These are phyloP conservation scores for Lyophyllum semitale DNA, from an alignment of 768 basidiomycete genomes.

Conservation along the genomic window DNA sequence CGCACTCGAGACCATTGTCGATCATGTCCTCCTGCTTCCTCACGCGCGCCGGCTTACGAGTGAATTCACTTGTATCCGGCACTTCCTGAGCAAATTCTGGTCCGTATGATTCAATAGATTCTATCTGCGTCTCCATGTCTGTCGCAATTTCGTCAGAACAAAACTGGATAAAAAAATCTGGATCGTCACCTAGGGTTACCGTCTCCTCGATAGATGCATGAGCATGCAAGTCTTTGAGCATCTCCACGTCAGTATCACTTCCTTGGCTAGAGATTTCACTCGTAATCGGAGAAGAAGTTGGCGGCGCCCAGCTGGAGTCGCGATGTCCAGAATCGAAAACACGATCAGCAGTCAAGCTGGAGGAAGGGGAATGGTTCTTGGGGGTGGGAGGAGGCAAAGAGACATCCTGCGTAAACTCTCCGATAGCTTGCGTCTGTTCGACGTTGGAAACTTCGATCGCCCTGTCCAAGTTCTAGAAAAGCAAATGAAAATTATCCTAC, in stretches of 20 bases:
- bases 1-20: conserved; percentile 58
- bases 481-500: background rate
- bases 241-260: conserved; percentile 39
- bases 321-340: conserved; percentile 6
- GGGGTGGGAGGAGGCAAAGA: conserved; percentile 7
- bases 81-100: background rate
- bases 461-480: conserved; percentile 11
- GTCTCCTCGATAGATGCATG: conserved; percentile 32
- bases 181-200: conserved; percentile 49
- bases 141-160: background rate
- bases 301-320: conserved; percentile 5
- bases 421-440: conserved; percentile 47
- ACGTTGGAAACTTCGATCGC: conserved; percentile 23
- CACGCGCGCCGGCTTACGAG: conserved; percentile 12
- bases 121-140: conserved; percentile 48
- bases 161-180: background rate
- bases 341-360: conserved; percentile 1
- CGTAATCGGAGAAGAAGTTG: conserved; percentile 13
- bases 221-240: conserved; percentile 30
- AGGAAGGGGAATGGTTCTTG: conserved; percentile 2
- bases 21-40: conserved; percentile 15
- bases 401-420: conserved; percentile 12
- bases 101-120: conserved; percentile 43
- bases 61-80: conserved; percentile 15
- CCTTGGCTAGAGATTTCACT: conserved; percentile 15